These are phyloP conservation scores for Sindora glabra DNA, from an alignment of 306 rosid genomes.

Conservation along the genomic window DNA sequence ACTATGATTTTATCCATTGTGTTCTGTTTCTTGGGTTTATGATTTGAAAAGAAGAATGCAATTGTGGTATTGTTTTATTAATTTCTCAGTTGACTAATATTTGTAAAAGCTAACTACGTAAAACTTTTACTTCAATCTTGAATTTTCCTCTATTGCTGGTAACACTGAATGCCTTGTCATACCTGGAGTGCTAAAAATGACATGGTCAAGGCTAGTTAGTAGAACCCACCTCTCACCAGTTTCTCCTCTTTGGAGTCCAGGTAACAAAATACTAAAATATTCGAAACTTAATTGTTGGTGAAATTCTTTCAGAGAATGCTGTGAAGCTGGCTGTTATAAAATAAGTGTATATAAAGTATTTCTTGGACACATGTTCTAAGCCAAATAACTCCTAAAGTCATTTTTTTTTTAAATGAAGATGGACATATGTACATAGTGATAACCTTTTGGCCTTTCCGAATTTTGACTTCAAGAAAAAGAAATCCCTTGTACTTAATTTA, in stretches of 20 bases:
- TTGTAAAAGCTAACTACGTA: neutral
- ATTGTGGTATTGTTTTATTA: too few species aligned
- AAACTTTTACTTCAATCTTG: neutral
- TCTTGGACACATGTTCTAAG: neutral
- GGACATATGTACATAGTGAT: neutral
- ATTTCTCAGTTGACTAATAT: too few species aligned
- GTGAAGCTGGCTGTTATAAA: neutral
- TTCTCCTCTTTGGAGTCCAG: conserved; percentile 21
- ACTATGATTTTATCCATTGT: too few species aligned
- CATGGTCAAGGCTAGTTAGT: conserved; percentile 39
- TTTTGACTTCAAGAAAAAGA: neutral
- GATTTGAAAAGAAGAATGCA: too few species aligned
- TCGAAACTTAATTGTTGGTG: neutral
- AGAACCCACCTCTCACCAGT: conserved; percentile 23
- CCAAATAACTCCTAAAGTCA: neutral
- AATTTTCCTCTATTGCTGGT: conserved; percentile 17
- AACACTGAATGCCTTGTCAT: conserved; percentile 18
- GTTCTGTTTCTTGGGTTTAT: too few species aligned
- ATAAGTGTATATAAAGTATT: neutral
- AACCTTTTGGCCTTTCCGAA: neutral
- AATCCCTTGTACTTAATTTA: neutral
- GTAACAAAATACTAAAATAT: conserved; percentile 14
- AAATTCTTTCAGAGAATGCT: neutral
- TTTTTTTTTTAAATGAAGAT: neutral
- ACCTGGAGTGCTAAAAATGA: conserved; percentile 31